These are phyloP conservation scores for Cucurbita moschata DNA, from an alignment of 306 rosid genomes.

Conservation along the genomic window DNA sequence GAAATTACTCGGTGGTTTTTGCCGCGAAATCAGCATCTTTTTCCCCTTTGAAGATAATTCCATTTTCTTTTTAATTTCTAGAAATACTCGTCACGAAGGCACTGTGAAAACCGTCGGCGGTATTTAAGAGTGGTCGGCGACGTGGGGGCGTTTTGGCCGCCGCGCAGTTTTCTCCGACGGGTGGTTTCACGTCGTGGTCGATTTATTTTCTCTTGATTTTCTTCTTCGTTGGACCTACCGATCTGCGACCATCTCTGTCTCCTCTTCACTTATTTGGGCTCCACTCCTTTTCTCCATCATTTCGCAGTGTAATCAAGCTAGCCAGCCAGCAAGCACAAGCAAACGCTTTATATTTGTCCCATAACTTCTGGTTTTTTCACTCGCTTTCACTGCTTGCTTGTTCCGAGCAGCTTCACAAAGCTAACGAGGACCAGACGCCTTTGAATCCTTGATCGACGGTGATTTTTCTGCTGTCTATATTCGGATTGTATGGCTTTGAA, in stretches of 20 bases:
- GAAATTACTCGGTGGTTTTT: not conserved
- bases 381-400: not conserved
- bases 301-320: not conserved
- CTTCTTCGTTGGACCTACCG: constrained; percentile 18
- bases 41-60: not conserved
- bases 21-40: not conserved
- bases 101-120: not conserved
- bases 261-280: constrained; percentile 3
- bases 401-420: not conserved
- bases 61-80: not conserved
- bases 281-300: not conserved
- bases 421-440: not conserved
- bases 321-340: not conserved
- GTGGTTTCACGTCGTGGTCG: not conserved
- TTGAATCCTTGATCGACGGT: not conserved
- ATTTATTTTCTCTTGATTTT: not conserved
- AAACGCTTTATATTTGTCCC: not conserved
- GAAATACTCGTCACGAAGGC: not conserved
- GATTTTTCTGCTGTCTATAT: not conserved
- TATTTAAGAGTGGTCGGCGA: not conserved
- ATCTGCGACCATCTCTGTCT: constrained; percentile 11
- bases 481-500: not conserved
- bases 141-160: not conserved
- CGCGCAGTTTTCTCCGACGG: not conserved
- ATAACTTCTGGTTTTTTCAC: not conserved